Base-by-base conservation (phyloP, 441 rosid genomes). In the Aleurites moluccanus region DNA sequence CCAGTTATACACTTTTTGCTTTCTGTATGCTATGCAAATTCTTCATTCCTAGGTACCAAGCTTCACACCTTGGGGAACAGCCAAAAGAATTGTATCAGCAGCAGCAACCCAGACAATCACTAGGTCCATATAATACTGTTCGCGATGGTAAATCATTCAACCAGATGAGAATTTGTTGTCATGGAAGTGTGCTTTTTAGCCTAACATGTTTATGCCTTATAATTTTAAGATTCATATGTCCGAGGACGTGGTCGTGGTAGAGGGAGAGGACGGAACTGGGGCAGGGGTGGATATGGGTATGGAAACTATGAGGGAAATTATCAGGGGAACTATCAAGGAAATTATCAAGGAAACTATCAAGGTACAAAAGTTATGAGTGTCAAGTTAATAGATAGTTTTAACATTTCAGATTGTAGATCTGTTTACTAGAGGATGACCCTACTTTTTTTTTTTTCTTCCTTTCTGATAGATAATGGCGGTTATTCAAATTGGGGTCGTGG, bases 271-370 rank as follows among this genome's bases (percentile, higher is more conserved):
- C 79, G 88, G 64, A 78, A 83, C 81, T 84, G 90, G 84, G 88
- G 85, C 67, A 83, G 96, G 81, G 88, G 87, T 67, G 92, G 94
- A 75, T 92, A 89, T 74, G 93, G 93, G 61, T 90, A 90, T 77
- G 96, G 89, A 78, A 88, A 88, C 83, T 81, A 90, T 81, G 88
- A 84, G 80, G 93, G 86, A 79, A 70, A 61, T 21, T 70, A 77
- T 78, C 89, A 85, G 82, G 91, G 85, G 74, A 85, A 87, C 84
- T 84, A 90, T 82, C 89, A 83, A 81, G 93, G 64, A 4, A 52
- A 74, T 38, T 59, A 69, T 71, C 81, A 77, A 67, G 83, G 83
- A 27, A 70, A 88, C 82, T 83, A 69, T 75, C 81, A 78, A 72
- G 84, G 84, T 49, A 70, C 81, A 75, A 72, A 28, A 63, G 14